Conservation (phyloP, 1,284 basidiomycete genomes). For the Ganoderma multipileum region DNA sequence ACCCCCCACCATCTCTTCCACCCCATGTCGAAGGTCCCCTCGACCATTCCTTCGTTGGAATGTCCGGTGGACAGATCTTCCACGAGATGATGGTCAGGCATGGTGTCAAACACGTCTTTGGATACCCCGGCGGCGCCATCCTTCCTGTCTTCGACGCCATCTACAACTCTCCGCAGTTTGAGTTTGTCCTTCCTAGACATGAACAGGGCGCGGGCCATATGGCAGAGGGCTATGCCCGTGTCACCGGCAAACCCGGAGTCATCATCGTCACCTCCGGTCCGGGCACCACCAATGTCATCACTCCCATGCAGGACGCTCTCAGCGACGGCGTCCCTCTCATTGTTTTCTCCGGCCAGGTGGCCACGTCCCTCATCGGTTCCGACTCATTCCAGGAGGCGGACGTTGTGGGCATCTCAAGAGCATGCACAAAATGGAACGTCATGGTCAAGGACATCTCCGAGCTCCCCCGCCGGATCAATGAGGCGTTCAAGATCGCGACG, state of each 20-base stretch:
- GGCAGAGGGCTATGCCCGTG: conserved; percentile 97
- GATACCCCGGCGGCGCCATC: conserved; percentile 98
- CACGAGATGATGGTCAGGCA: conserved; percentile 99
- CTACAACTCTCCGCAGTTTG: conserved; percentile 94
- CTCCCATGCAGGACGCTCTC: conserved; percentile 97
- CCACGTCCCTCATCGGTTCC: conserved; percentile 96
- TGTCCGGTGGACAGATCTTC: conserved; percentile 97
- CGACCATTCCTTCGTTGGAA: conserved; percentile 88
- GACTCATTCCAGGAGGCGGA: conserved; percentile 99
- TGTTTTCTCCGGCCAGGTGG: conserved; percentile 97
- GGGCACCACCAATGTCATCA: conserved; percentile 97
- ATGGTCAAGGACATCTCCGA: conserved; percentile 99
- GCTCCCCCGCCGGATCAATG: conserved; percentile 95
- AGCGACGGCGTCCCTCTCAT: conserved; percentile 95
- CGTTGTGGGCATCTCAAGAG: conserved; percentile 93
- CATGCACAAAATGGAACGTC: conserved; percentile 99
- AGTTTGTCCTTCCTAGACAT: conserved; percentile 95
- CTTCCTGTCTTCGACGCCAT: conserved; percentile 99
- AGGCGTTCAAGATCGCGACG: conserved; percentile 99
- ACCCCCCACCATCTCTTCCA: conserved; percentile 49
- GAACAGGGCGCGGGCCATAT: conserved; percentile 99
- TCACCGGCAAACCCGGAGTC: conserved; percentile 97
- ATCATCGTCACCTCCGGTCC: conserved; percentile 98
- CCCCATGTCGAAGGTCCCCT: conserved; percentile 57
- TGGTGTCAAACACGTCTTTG: conserved; percentile 96